These are phyloP conservation scores for Takashimella koratensis DNA, from an alignment of 1,284 basidiomycete genomes.

Conservation along the genomic window DNA sequence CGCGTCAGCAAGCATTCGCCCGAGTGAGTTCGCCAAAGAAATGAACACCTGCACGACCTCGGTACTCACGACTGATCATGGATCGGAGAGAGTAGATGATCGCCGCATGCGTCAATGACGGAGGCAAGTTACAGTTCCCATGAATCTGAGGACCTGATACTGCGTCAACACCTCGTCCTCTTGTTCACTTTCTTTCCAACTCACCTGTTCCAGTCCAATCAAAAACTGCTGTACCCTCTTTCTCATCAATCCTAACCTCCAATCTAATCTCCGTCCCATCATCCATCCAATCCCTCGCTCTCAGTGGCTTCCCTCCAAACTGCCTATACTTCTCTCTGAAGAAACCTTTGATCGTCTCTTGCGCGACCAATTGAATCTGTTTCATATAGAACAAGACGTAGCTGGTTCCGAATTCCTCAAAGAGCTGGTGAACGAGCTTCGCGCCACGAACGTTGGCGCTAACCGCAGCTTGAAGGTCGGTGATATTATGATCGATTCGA, in stretches of 20 bases:
- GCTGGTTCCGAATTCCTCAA: conserved; percentile 36
- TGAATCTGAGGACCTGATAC: conserved; percentile 83
- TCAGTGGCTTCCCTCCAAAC: conserved; percentile 53
- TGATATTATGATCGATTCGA: conserved; percentile 13
- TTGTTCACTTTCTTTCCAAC: too few species aligned
- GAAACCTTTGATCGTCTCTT: conserved; percentile 71
- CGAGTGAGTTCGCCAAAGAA: too few species aligned
- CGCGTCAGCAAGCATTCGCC: too few species aligned
- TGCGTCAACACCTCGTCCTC: too few species aligned
- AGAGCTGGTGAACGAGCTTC: conserved; percentile 14
- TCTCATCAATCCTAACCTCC: conserved; percentile 71
- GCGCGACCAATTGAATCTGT: conserved; percentile 83
- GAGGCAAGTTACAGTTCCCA: conserved; percentile 85
- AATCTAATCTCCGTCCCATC: conserved; percentile 85
- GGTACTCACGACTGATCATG: conserved; percentile 30
- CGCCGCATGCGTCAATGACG: conserved; percentile 84
- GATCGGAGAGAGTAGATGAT: conserved; percentile 72
- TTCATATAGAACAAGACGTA: conserved; percentile 61
- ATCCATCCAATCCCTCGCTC: conserved; percentile 52
- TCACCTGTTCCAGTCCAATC: conserved; percentile 86
- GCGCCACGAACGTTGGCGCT: conserved; percentile 15
- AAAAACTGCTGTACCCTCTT: conserved; percentile 71
- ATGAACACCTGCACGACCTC: too few species aligned
- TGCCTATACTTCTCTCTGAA: background rate
- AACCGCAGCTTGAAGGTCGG: conserved; percentile 19